These are phyloP conservation scores for Linderniella brevidens DNA, from an alignment of 257 asterid genomes.

Conservation along the genomic window DNA sequence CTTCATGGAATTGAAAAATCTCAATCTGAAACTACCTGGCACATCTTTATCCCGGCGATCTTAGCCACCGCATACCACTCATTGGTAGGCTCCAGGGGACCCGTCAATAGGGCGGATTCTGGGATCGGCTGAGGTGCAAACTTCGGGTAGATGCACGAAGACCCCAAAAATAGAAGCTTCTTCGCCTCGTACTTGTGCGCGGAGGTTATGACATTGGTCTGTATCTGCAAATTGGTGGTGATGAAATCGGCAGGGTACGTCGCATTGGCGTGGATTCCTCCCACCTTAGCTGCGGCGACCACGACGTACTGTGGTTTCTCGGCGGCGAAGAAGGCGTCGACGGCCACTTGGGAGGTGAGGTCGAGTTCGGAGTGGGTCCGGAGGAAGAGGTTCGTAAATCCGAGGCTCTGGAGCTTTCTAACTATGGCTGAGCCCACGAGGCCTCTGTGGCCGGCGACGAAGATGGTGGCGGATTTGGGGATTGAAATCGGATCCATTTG, in stretches of 20 bases:
- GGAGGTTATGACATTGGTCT: conserved; percentile 74
- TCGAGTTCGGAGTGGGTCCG: conserved; percentile 79
- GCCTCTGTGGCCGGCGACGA: conserved; percentile 94
- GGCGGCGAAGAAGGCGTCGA: conserved; percentile 58
- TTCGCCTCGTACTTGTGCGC: conserved; percentile 31
- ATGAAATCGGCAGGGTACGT: conserved; percentile 92
- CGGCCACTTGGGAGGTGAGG: conserved; percentile 69
- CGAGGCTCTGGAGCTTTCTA: conserved; percentile 36
- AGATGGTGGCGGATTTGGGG: conserved; percentile 48
- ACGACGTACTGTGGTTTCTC: conserved; percentile 53
- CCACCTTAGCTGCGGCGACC: conserved; percentile 93
- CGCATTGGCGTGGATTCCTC: conserved; percentile 85
- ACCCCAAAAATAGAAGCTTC: conserved; percentile 71
- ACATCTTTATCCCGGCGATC: conserved; percentile 79
- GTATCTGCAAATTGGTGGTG: conserved; percentile 84
- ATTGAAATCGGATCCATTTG: conserved; percentile 20
- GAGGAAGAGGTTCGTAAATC: conserved; percentile 64
- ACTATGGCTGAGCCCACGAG: conserved; percentile 81
- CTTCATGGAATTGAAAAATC: no score
- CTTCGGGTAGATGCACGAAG: conserved; percentile 94
- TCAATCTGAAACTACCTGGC: conserved; percentile 19
- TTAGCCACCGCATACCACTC: conserved; percentile 91
- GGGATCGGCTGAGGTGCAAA: conserved; percentile 94
- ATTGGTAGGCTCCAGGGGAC: conserved; percentile 75
- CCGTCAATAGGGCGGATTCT: conserved; percentile 63